A percentile compares a stretch with the other conserved stretches of the same genome.
Evolutionary conservation across 2,329 filamentous ascomycete genomes (phyloP).

Genomic region (Curvularia spicifera): DNA sequence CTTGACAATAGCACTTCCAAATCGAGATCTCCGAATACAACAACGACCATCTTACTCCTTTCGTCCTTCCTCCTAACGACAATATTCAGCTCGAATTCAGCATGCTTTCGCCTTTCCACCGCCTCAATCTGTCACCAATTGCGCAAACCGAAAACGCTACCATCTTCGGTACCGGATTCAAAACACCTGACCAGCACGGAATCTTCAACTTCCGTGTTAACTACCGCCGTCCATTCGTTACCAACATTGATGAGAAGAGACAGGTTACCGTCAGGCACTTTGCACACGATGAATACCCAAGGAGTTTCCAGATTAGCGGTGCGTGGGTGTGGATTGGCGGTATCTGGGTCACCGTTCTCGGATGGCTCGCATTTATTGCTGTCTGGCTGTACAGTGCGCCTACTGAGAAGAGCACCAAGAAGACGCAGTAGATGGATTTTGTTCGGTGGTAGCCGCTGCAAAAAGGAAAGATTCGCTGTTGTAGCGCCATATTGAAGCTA

Average conservation of each 20-base stretch:
- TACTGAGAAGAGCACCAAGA: slow-evolving; percentile 57
- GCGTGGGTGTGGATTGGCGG: slow-evolving; percentile 96
- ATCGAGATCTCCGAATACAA: slow-evolving; percentile 89
- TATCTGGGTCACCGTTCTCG: slow-evolving; percentile 80
- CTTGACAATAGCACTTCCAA: slow-evolving; percentile 69
- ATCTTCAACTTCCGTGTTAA: slow-evolving; percentile 99
- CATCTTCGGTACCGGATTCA: slow-evolving; percentile 77
- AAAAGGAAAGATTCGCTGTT: not conserved
- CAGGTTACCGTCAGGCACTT: slow-evolving; percentile 96
- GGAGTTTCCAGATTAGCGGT: slow-evolving; percentile 86
- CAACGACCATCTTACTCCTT: slow-evolving; percentile 76
- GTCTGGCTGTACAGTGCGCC: slow-evolving; percentile 85
- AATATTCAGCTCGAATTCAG: slow-evolving; percentile 92
- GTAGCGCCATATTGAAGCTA: slow-evolving; percentile 10
- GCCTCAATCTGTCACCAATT: slow-evolving; percentile 70
- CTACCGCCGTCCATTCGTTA: slow-evolving; percentile 94
- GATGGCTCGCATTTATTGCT: slow-evolving; percentile 83
- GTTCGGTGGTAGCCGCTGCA: not conserved
- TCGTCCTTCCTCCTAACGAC: slow-evolving; percentile 72
- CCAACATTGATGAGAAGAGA: slow-evolving; percentile 88
- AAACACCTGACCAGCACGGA: slow-evolving; percentile 92
- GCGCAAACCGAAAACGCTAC: slow-evolving; percentile 69
- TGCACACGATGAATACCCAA: slow-evolving; percentile 94
- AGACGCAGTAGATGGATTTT: slow-evolving; percentile 51
- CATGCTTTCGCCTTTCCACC: slow-evolving; percentile 98